Percentiles rank a stretch among this genome's conserved stretches.
phyloP scores from a whole-genome alignment of 2,329 filamentous ascomycete species.

The Cytospora paraplurivora region DNA sequence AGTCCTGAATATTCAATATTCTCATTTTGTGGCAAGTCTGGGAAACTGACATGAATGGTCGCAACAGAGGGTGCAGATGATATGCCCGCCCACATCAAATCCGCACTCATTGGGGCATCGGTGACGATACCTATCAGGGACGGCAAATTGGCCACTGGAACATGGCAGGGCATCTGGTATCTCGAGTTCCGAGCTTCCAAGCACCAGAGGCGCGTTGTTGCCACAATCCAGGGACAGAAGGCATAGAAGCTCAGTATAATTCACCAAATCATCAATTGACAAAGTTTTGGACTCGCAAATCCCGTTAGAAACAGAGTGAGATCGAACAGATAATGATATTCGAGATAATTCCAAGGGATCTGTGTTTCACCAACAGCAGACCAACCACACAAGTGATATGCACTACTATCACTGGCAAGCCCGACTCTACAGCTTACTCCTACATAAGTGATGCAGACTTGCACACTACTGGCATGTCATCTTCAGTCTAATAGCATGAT shows the following conservation, averaged over 20 bases:
- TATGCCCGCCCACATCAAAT: conserved; percentile 97
- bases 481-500: not conserved
- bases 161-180: conserved; percentile 85
- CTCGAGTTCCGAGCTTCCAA: conserved; percentile 80
- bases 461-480: too few species aligned
- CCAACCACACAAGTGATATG: too few species aligned
- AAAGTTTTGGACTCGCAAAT: not conserved
- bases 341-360: too few species aligned
- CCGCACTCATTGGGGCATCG: conserved; percentile 82
- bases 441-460: too few species aligned
- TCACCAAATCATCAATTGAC: not conserved
- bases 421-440: too few species aligned
- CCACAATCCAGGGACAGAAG: conserved; percentile 91
- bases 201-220: conserved; percentile 81
- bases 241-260: conserved; percentile 36
- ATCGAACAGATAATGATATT: not conserved
- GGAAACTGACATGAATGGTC: conserved; percentile 1
- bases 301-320: not conserved
- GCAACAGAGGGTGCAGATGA: conserved; percentile 81
- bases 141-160: conserved; percentile 71
- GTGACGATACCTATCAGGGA: conserved; percentile 90
- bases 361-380: too few species aligned
- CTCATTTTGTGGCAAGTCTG: too few species aligned
- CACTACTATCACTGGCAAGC: too few species aligned
- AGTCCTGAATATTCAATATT: not conserved